These are phyloP conservation scores for Wickerhamiella vanderwaltii DNA, from an alignment of 805 yeast species.

Conservation along the genomic window DNA sequence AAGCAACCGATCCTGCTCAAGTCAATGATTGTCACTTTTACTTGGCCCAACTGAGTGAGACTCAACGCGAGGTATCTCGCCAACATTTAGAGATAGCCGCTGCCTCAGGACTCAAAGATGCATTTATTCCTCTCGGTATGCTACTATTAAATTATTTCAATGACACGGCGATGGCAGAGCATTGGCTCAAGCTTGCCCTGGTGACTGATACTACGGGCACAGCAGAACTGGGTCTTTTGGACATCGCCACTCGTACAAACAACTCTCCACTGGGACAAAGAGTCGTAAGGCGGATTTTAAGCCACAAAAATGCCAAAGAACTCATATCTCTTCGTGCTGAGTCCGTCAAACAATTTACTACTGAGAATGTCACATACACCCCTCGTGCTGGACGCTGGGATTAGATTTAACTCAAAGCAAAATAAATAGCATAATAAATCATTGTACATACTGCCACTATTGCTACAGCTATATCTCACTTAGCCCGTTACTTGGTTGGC, in stretches of 20 bases:
- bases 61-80: conserved; percentile 52
- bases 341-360: not conserved
- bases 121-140: conserved; percentile 66
- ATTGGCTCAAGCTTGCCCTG: conserved; percentile 75
- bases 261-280: conserved; percentile 11
- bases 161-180: conserved; percentile 45
- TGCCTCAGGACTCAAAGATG: conserved; percentile 60
- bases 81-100: conserved; percentile 70
- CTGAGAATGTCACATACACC: not conserved
- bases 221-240: conserved; percentile 21
- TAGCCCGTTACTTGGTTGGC: conserved; percentile 22
- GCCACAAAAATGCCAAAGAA: conserved; percentile 12
- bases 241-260: conserved; percentile 11
- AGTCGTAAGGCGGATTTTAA: conserved; percentile 11
- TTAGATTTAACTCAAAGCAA: too few relatives aligned
- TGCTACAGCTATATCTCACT: too few relatives aligned
- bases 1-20: conserved; percentile 39
- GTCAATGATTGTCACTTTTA: conserved; percentile 67
- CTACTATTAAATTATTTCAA: conserved; percentile 66
- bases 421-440: too few relatives aligned
- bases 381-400: conserved; percentile 10
- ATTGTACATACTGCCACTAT: too few relatives aligned
- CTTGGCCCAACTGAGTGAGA: conserved; percentile 55
- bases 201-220: conserved; percentile 20
- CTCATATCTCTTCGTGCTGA: conserved; percentile 9